These are phyloP conservation scores for Teratosphaeria viscida DNA, from an alignment of 2,329 filamentous ascomycete genomes.

Conservation along the genomic window DNA sequence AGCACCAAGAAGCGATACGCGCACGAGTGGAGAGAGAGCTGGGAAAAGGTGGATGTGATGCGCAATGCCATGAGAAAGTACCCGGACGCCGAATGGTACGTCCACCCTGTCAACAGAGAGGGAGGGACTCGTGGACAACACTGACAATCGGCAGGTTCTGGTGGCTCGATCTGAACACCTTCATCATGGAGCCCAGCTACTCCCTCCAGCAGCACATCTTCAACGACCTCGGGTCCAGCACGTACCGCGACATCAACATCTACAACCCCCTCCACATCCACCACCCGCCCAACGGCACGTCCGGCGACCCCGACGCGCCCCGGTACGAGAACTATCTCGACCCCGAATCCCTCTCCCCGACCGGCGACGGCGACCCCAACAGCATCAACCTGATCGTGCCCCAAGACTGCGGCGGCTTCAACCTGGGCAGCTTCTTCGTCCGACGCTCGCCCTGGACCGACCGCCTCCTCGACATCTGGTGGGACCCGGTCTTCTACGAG, in stretches of 20 bases:
- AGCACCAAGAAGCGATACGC: conserved; percentile 97
- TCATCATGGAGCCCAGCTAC: conserved; percentile 90
- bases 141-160: conserved; percentile 64
- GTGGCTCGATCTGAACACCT: conserved; percentile 97
- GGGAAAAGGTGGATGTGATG: conserved; percentile 96
- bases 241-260: conserved; percentile 90
- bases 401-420: conserved; percentile 94
- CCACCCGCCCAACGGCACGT: conserved; percentile 56
- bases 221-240: conserved; percentile 59
- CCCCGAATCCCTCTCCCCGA: conserved; percentile 55
- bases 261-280: conserved; percentile 93
- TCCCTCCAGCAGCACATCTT: conserved; percentile 89
- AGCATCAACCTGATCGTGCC: conserved; percentile 83
- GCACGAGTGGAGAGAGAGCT: conserved; percentile 97
- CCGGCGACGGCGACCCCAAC: conserved; percentile 64
- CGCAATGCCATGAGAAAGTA: conserved; percentile 85
- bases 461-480: conserved; percentile 88
- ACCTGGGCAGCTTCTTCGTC: conserved; percentile 90
- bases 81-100: conserved; percentile 89
- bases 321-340: conserved; percentile 55
- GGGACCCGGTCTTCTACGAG: conserved; percentile 95
- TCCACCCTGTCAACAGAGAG: conserved; percentile 4
- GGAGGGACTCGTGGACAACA: not conserved
- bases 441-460: conserved; percentile 81
- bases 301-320: conserved; percentile 32